These are phyloP conservation scores for Sporothrix euskadiensis DNA, from an alignment of 2,329 filamentous ascomycete species.

Conservation along the genomic window DNA sequence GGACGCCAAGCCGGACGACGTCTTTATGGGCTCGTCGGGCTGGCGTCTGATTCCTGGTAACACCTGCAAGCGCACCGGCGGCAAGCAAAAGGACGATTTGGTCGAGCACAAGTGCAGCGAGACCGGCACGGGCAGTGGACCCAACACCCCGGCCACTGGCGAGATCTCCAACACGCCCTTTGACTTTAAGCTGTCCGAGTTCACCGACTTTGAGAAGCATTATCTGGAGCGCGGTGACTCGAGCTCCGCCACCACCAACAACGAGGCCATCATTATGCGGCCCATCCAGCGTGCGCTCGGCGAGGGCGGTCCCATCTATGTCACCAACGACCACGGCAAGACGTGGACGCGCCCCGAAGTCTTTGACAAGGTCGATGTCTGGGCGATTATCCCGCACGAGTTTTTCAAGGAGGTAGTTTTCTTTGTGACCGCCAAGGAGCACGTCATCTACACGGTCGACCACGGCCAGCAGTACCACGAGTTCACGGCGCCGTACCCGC, in stretches of 20 bases:
- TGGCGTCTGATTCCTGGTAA: slow-evolving; percentile 90
- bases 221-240: slow-evolving; percentile 78
- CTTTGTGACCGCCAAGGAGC: slow-evolving; percentile 68
- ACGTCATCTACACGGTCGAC: slow-evolving; percentile 79
- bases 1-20: slow-evolving; percentile 62
- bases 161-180: slow-evolving; percentile 62
- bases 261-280: slow-evolving; percentile 69
- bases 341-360: slow-evolving; percentile 67
- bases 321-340: slow-evolving; percentile 86
- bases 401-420: slow-evolving; percentile 85
- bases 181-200: slow-evolving; percentile 59
- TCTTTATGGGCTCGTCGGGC: slow-evolving; percentile 81
- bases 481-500: slow-evolving; percentile 68
- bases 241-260: slow-evolving; percentile 54
- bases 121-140: slow-evolving; percentile 42
- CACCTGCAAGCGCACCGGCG: slow-evolving; percentile 63
- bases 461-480: slow-evolving; percentile 71
- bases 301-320: slow-evolving; percentile 62
- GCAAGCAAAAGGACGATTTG: slow-evolving; percentile 67
- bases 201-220: slow-evolving; percentile 54
- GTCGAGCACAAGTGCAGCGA: slow-evolving; percentile 77
- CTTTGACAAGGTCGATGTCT: slow-evolving; percentile 68
- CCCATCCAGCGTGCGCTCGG: slow-evolving; percentile 51
- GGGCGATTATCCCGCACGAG: slow-evolving; percentile 71
- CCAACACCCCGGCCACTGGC: slow-evolving; percentile 61